Evolutionary conservation across 805 yeast species (phyloP), one percentile per base, ranked within the genome.

Genomic region (Wickerhamomyces tratensis): DNA sequence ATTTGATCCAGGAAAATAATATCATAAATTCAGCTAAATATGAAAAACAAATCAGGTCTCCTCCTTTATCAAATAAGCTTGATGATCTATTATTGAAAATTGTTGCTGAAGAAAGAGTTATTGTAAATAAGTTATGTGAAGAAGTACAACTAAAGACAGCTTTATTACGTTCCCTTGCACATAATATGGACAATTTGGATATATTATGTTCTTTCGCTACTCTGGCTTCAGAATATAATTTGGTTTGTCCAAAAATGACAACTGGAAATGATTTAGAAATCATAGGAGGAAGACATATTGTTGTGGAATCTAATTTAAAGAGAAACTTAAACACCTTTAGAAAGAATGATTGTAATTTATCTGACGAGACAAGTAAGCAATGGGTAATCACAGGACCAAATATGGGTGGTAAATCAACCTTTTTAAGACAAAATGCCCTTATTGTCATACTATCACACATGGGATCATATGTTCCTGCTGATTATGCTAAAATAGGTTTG

Each of bases 381-480:
- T 71, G 79, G 33, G 78, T 93, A 13, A 87, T 93, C 26, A 87
- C 97, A 0, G 97, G 97, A 6, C 97, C 97, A 25, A 89, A 89
- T 57, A 89, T 89, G 97, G 97, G 97, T 43, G 97, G 97, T 49
- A 89, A 89, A 59, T 87, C 96, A 0, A 89, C 97, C 0, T 89
- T 86, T 56, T 81, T 89, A 39, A 72, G 96, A 48, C 95, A 89
- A 53, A 75, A 85, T 41, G 97, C 96, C 9, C 93, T 85, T 0
- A 82, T 89, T 43, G 82, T 91, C 2, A 68, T 89, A 37, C 69
- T 89, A 80, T 86, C 86, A 13, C 97, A 89, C 58, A 76, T 87
- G 25, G 97, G 97, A 0, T 82, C 89, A 41, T 88, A 82, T 56
- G 79, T 89, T 25, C 98, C 98, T 2, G 85, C 86, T 43, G 69